Base-by-base conservation (phyloP, 495 filamentous ascomycete species). In the Aspergillus cavernicola region DNA sequence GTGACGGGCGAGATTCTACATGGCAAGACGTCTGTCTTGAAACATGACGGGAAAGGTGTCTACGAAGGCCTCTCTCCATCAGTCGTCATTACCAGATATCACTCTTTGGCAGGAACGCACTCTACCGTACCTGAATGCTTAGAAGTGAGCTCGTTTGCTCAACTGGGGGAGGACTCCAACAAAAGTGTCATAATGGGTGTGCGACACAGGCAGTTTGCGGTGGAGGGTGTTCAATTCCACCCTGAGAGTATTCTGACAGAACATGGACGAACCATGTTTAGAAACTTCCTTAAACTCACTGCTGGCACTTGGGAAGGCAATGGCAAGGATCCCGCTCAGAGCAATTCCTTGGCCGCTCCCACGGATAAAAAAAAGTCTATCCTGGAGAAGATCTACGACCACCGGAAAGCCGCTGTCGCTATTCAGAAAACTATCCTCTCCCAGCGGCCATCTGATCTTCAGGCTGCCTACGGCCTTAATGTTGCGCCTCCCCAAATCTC, bases 191-290 rank as follows among this genome's bases (percentile, higher is more conserved):
- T 99, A 56, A 97, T 97, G 93, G 93, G 93, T 16, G 85, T 97
- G 10, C 81, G 93, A 18, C 93, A 99, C 73, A 96, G 95, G 70
- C 80, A 92, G 63, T 84, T 87, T 61, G 76, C 88, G 0, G 78
- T 98, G 4, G 93, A 98, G 64, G 93, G 92, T 26, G 91, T 97
- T 15, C 93, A 98, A 65, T 98, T 97, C 66, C 93, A 98, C 63
- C 93, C 93, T 0, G 93, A 98, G 68, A 97, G 92, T 65, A 98
- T 98, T 47, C 70, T 98, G 24, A 97, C 93, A 0, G 88, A 84
- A 50, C 84, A 93, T 53, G 93, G 93, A 10, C 87, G 89, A 24
- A 64, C 78, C 8, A 97, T 98, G 89, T 80, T 97, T 61, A 85
- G 82, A 60, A 98, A 97, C 63, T 98, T 98, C 67, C 74, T 98